Evolutionary conservation across 805 yeast species (phyloP), one percentile per base, ranked within the genome.

Genomic region (Wickerhamomyces ciferrii): DNA sequence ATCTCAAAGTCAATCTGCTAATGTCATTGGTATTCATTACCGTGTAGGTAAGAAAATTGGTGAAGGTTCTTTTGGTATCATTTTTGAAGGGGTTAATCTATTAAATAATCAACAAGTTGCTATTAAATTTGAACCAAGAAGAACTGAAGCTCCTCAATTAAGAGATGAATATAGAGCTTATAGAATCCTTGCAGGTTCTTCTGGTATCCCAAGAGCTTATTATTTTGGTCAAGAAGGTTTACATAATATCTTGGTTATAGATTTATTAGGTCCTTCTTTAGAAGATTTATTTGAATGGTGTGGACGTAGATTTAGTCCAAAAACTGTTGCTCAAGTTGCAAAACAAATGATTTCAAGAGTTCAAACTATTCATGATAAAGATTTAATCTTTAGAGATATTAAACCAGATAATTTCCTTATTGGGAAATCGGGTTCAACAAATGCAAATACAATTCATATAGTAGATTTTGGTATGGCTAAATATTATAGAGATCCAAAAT

Each of bases 381-480:
- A 89, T 65, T 76, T 94, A 54, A 94, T 94, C 53, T 94, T 91
- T 68, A 79, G 99, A 61, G 99, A 94, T 68, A 94, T 94, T 66
- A 94, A 94, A 67, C 99, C 99, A 1, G 99, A 94, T 66, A 94
- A 94, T 70, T 94, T 94, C 58, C 74, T 94, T 53, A 88, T 94
- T 59, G 98, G 98, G 17, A 81, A 90, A 60, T 95, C 94, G 13
- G 86, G 84, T 39, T 76, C 89, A 38, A 81, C 87, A 15, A 87
- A 87, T 57, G 96, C 91, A 48, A 90, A 91, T 63, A 76, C 78
- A 48, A 87, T 94, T 44, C 90, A 88, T 68, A 75, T 94, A 52
- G 96, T 94, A 46, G 99, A 94, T 69, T 94, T 94, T 64, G 99
- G 99, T 53, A 94, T 94, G 98, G 98, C 98, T 27, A 94, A 94